A percentile compares a stretch with the other conserved stretches of the same genome.
phyloP scores from a whole-genome alignment of 257 asterid species.

The Solanum dulcamara region DNA sequence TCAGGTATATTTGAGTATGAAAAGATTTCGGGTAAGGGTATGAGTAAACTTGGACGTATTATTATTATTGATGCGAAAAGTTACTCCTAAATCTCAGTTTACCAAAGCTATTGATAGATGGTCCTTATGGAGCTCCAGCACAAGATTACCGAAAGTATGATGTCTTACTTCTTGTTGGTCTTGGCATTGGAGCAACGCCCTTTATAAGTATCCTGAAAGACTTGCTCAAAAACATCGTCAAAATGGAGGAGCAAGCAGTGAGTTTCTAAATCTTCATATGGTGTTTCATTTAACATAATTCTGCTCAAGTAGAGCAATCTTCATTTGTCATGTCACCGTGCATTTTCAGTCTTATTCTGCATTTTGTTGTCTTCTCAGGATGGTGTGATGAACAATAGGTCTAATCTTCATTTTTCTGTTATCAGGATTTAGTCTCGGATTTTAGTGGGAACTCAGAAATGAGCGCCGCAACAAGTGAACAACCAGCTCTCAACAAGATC shows the following conservation, averaged over 20 bases:
- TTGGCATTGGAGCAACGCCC: constrained; percentile 96
- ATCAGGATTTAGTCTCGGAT: constrained; percentile 70
- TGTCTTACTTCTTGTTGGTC: constrained; percentile 84
- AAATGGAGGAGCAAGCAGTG: constrained; percentile 83
- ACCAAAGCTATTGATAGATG: constrained; percentile 88
- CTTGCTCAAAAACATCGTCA: constrained; percentile 61
- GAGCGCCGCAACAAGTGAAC: constrained; percentile 30
- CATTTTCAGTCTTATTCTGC: background rate
- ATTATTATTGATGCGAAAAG: background rate
- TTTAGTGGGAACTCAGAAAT: constrained; percentile 53
- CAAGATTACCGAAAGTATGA: constrained; percentile 82
- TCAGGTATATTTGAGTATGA: background rate
- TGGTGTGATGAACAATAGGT: background rate
- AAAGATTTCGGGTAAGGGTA: background rate
- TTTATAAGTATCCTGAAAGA: constrained; percentile 89
- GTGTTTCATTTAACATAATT: background rate
- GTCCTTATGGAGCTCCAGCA: constrained; percentile 99
- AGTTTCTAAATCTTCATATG: constrained; percentile 11
- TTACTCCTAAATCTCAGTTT: constrained; percentile 45
- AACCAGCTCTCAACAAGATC: constrained; percentile 29
- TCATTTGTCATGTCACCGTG: background rate
- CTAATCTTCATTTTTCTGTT: background rate
- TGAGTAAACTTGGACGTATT: background rate
- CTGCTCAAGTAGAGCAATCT: background rate
- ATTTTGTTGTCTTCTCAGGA: background rate